Evolutionary conservation across 1,139 yeast species (phyloP), one percentile per base, ranked within the genome.

Genomic region (Protomyces macrosporus): DNA sequence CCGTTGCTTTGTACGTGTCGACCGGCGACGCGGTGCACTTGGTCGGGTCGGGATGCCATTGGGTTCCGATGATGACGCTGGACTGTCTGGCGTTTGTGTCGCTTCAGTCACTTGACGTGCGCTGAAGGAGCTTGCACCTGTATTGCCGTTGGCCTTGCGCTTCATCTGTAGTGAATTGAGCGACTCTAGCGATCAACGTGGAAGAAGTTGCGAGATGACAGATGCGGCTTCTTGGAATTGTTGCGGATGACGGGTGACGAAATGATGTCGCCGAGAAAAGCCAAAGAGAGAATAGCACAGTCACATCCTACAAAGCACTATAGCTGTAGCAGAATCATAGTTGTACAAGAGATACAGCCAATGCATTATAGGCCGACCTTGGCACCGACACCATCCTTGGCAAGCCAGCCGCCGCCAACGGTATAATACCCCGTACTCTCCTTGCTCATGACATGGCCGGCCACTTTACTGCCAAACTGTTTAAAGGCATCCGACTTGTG

Each of bases 401-500:
- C 56, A 7, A 58, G 32, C 42, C 35, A 58, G 16, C 62, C 62
- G n/a, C 35, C 51, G 4, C 56, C 62, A 6, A 32, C 42, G 45
- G 62, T 40, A 23, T 36, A 37, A 36, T 39, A 58, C 9, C 56
- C 56, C 12, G 50, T 58, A 34, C 48, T 34, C 37, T 45, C 36
- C 45, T 52, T 58, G 16, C 37, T 48, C 14, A 36, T 50, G 9
- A 58, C 62, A 23, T 40, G 35, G 16, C 33, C 55, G 16, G 42
- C 42, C 7, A 33, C 53, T 32, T 34, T 34, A 6, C 32, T 35
- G 40, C 35, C 36, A 16, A 58, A 58, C 34, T 9, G 33, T 53
- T 34, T 52, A 52, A 58, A 58, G 10, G 55, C 56, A 33, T 51
- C 56, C 12, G 62, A 58, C 48, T 58, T 58, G 56, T 53, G 58